phyloP scores from a whole-genome alignment of 257 asterid species.

The Solanum acaule region DNA sequence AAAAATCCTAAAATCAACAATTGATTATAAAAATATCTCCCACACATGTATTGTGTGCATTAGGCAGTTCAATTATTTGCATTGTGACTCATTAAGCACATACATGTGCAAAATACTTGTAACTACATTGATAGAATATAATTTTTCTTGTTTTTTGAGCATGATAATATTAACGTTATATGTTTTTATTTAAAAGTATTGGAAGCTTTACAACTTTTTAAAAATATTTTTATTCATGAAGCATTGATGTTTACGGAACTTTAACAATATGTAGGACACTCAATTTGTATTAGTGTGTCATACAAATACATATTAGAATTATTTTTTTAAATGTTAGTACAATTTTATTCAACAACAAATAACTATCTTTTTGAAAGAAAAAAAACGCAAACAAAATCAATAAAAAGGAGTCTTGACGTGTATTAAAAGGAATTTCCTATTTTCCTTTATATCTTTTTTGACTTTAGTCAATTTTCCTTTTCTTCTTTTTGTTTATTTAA shows the following conservation, averaged over 20 bases:
- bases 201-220: too few relatives aligned
- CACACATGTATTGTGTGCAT: not conserved
- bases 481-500: not conserved
- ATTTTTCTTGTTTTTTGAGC: too few relatives aligned
- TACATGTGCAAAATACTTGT: too few relatives aligned
- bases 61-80: not conserved
- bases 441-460: not conserved
- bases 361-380: not conserved
- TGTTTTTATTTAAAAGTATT: too few relatives aligned
- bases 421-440: not conserved
- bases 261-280: not conserved
- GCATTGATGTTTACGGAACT: not conserved
- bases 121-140: too few relatives aligned
- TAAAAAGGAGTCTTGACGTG: not conserved
- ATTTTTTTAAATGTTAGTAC: not conserved
- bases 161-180: too few relatives aligned
- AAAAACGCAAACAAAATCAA: not conserved
- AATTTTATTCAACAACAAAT: too few relatives aligned
- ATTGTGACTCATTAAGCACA: not conserved
- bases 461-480: not conserved
- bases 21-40: not conserved
- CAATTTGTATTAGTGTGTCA: not conserved
- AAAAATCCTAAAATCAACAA: not conserved
- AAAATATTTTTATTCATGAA: too few relatives aligned
- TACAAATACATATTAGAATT: not conserved